These are phyloP conservation scores for Rosa lucieae DNA, from an alignment of 306 rosid species.

Conservation along the genomic window DNA sequence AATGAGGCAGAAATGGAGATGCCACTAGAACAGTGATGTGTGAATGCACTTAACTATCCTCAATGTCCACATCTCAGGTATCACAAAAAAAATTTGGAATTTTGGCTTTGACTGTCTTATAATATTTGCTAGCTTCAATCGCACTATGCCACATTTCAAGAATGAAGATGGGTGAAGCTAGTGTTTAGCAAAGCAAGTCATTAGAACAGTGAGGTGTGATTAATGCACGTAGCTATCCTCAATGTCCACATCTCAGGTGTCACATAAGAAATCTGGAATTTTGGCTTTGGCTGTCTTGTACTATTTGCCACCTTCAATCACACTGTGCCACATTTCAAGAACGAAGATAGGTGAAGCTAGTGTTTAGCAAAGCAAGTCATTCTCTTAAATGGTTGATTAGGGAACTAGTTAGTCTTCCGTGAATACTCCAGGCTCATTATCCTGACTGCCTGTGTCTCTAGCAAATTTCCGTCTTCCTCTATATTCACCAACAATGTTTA, in stretches of 20 bases:
- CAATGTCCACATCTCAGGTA: slow-evolving; percentile 15
- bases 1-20: neutral
- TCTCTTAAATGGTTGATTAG: neutral
- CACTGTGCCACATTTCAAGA: slow-evolving; percentile 12
- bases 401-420: neutral
- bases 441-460: neutral
- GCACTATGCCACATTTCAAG: slow-evolving; percentile 5
- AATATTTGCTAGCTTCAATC: slow-evolving; percentile 10
- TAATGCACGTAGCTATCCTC: slow-evolving; percentile 13
- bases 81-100: slow-evolving; percentile 21
- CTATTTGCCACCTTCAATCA: slow-evolving; percentile 9
- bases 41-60: slow-evolving; percentile 27
- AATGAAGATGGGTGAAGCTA: slow-evolving; percentile 1
- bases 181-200: neutral
- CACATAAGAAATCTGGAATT: slow-evolving; percentile 26
- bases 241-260: slow-evolving; percentile 16
- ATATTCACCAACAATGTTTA: neutral
- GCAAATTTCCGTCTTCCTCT: neutral
- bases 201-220: slow-evolving; percentile 22
- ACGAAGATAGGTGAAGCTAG: neutral
- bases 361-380: neutral
- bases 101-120: slow-evolving; percentile 49
- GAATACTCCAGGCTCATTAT: neutral
- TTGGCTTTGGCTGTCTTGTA: slow-evolving; percentile 46
- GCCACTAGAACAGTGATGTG: slow-evolving; percentile 12